Conservation (phyloP, 176 grass and related monocot genomes). For the Avena sativa region DNA sequence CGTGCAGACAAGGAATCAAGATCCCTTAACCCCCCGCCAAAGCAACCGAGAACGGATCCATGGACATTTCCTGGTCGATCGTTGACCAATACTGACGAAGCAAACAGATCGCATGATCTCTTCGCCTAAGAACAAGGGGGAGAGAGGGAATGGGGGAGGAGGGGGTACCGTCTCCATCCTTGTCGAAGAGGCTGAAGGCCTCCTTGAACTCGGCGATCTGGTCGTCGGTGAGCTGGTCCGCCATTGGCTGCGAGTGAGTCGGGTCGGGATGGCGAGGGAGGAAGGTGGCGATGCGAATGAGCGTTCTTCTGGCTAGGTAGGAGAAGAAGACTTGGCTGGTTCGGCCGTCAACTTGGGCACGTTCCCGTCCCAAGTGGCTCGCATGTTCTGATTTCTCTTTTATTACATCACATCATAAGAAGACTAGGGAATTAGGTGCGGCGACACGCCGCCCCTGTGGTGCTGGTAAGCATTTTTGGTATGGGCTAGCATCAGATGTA, state of each 20-base stretch:
- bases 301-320: background rate
- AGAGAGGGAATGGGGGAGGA: background rate
- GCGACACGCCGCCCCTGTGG: too few species aligned
- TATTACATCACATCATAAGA: too few species aligned
- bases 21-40: background rate
- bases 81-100: background rate
- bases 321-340: constrained; percentile 6
- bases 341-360: constrained; percentile 12
- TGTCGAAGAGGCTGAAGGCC: constrained; percentile 98
- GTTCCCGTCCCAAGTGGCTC: constrained; percentile 17
- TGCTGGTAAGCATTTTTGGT: too few species aligned
- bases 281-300: background rate
- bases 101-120: constrained; percentile 25
- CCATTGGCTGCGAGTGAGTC: constrained; percentile 51
- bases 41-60: background rate
- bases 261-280: background rate
- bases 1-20: constrained; percentile 3
- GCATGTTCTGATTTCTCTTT: background rate
- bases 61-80: background rate
- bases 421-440: too few species aligned
- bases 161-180: constrained; percentile 89
- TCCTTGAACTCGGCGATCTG: constrained; percentile 95
- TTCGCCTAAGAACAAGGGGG: background rate
- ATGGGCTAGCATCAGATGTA: too few species aligned
- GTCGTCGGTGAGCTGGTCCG: constrained; percentile 87